Evolutionary conservation across 768 basidiomycete genomes (phyloP).

Genomic region (Mycena polygramma): DNA sequence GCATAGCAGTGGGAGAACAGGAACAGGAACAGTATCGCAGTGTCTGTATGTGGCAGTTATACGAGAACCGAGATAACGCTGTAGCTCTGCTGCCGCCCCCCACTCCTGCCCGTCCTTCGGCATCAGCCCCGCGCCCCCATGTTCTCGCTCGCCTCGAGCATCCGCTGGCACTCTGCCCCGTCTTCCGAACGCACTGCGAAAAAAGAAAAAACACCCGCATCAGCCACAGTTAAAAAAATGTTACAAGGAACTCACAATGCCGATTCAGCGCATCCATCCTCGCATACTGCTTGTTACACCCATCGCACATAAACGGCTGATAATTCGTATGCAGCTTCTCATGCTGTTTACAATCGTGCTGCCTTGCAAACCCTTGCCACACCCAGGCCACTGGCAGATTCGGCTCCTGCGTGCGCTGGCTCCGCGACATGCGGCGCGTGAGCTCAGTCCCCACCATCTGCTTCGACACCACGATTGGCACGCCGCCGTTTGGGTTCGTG

Average conservation of each 20-base stretch:
- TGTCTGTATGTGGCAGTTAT: too few relatives aligned
- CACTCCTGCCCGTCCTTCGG: neutral
- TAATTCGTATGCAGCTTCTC: conserved; percentile 95
- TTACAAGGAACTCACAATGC: conserved; percentile 74
- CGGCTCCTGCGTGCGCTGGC: conserved; percentile 89
- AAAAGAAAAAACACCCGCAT: neutral
- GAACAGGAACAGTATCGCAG: too few relatives aligned
- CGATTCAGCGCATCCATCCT: conserved; percentile 95
- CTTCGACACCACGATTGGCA: conserved; percentile 57
- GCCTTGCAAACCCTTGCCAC: conserved; percentile 94
- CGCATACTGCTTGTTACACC: conserved; percentile 94
- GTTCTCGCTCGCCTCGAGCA: conserved; percentile 48
- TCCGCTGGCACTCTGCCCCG: conserved; percentile 77
- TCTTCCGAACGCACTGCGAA: conserved; percentile 81
- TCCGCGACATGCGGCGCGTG: conserved; percentile 88
- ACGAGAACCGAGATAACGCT: neutral
- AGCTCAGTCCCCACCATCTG: conserved; percentile 92
- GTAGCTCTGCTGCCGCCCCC: conserved; percentile 11
- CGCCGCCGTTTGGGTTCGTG: neutral
- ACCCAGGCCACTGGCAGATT: conserved; percentile 93
- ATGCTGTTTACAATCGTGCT: conserved; percentile 97
- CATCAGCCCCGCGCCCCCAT: conserved; percentile 28
- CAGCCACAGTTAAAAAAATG: neutral
- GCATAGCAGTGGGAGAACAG: too few relatives aligned
- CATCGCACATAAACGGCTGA: conserved; percentile 92